Conservation (phyloP, 805 yeast genomes). For the Metschnikowia hibisci region DNA sequence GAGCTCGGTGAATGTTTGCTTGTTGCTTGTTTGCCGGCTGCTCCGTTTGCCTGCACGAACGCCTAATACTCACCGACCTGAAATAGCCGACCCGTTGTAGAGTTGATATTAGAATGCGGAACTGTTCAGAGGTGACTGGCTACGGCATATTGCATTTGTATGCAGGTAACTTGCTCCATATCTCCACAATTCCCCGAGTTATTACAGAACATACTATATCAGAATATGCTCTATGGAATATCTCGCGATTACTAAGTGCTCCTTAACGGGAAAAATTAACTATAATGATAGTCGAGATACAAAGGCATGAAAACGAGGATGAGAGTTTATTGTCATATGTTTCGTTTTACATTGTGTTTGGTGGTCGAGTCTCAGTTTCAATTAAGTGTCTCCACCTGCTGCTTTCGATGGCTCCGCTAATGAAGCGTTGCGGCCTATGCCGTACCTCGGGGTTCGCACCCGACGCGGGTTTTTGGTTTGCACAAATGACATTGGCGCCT, state of each 20-base stretch:
- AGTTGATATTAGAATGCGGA: not conserved
- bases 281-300: too few species aligned
- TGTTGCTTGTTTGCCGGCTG: conserved; percentile 4
- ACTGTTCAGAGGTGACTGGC: not conserved
- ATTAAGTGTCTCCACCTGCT: too few species aligned
- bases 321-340: too few species aligned
- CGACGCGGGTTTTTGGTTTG: not conserved
- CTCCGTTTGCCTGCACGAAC: conserved; percentile 1
- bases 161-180: not conserved
- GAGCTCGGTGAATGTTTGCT: conserved; percentile 1
- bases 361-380: too few species aligned
- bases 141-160: not conserved
- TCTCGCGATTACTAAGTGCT: too few species aligned
- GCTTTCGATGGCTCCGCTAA: too few species aligned
- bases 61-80: not conserved
- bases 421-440: not conserved
- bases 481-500: not conserved
- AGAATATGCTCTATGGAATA: too few species aligned
- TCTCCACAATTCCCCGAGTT: too few species aligned
- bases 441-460: conserved; percentile 1
- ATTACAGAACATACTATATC: too few species aligned
- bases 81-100: not conserved
- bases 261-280: too few species aligned
- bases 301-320: too few species aligned
- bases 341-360: too few species aligned